Evolutionary conservation across 495 filamentous ascomycete species (phyloP), one percentile per base, ranked within the genome.

Genomic region (Podospora pseudopauciseta): DNA sequence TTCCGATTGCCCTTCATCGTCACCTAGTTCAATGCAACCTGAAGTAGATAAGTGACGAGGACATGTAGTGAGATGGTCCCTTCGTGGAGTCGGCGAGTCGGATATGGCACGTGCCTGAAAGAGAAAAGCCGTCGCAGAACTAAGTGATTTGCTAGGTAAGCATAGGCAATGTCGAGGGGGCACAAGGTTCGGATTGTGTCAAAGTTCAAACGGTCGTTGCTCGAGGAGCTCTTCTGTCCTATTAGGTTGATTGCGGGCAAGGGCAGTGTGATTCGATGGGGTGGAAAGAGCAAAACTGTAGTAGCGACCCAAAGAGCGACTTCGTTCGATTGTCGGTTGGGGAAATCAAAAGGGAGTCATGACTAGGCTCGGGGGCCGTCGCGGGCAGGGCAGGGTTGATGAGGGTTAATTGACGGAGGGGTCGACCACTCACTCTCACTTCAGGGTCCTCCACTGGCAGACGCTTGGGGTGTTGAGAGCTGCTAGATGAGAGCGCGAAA

Each of bases 1-100:
- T 81, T 80, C 70, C 76, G 79, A 76, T 81, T 82, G 66, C 81
- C 79, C 72, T 84, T 84, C 86, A 87, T 87, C 72, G 71, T 82
- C 70, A 72, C 74, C 70, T 54, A 72, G 11, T 69, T 71, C 65
- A 62, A 26, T 69, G 66, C 63, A 63, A 66, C 68, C 71, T 65
- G 67, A 75, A 67, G 67, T 66, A 49, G 75, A 67, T 60, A 61
- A 71, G 61, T 67, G 71, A 65, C 60, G 74, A 68, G 70, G 68
- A 74, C 78, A 81, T 81, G 73, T 69, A 71, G 66, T 56, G 69
- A 23, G 56, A 32, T 59, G 63, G 39, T 32, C 30, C 1, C 30
- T 32, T 32, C 30, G 30, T 49, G 39, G 39, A 49, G 39, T 49
- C 16, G 66, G 32, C 4, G 60, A 49, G 39, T 49, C 39, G 39